Evolutionary conservation across 768 basidiomycete genomes (phyloP).

Genomic region (Russula sp.): DNA sequence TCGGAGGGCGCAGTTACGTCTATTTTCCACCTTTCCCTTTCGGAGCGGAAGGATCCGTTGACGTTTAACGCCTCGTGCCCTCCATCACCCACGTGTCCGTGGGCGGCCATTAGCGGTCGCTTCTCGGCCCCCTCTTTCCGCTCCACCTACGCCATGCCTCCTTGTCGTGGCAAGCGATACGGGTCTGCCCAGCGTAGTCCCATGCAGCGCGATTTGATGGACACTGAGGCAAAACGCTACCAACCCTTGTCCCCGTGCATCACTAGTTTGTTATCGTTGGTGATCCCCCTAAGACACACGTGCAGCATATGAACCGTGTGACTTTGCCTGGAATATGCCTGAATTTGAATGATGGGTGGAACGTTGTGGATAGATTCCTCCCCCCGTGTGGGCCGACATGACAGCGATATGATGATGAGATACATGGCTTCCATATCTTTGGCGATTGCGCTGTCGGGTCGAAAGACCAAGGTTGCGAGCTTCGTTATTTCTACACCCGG

Average conservation of each 20-base stretch:
- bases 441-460: too few species aligned
- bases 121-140: background rate
- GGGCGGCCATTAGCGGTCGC: background rate
- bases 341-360: background rate
- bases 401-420: too few species aligned
- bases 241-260: background rate
- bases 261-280: background rate
- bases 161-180: background rate
- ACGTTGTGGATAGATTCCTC: background rate
- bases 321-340: background rate
- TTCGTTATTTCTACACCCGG: too few species aligned
- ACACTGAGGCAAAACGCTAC: background rate
- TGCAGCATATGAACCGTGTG: background rate
- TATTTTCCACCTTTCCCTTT: background rate
- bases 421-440: too few species aligned
- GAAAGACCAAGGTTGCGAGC: too few species aligned
- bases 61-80: slow-evolving; percentile 14
- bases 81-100: slow-evolving; percentile 20
- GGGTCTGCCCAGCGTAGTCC: background rate
- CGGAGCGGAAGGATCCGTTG: background rate
- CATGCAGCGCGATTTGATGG: background rate
- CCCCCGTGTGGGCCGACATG: background rate
- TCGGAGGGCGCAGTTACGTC: background rate
- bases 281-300: too few species aligned
- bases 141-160: background rate